Evolutionary conservation across 2,329 filamentous ascomycete genomes (phyloP).

Genomic region (Rhexocercosporidium sp.): DNA sequence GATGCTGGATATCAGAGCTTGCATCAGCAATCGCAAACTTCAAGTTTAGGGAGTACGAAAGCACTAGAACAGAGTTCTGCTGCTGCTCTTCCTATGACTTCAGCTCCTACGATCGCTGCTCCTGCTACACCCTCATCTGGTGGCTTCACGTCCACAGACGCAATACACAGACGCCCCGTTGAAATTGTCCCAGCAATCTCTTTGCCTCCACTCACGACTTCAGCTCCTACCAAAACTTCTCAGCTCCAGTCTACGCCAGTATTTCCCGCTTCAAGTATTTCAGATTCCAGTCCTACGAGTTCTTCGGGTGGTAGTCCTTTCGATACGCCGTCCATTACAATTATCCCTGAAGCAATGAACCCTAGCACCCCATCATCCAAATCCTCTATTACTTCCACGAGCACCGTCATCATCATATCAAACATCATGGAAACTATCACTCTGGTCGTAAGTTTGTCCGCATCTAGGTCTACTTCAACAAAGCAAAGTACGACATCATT

Average conservation of each 20-base stretch:
- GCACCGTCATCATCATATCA: not conserved
- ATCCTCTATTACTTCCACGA: not conserved
- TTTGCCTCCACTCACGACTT: not conserved
- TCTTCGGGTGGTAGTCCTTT: not conserved
- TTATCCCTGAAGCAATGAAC: not conserved
- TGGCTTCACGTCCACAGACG: not conserved
- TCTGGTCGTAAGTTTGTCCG: not conserved
- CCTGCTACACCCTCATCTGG: not conserved
- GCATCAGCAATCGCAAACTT: not conserved
- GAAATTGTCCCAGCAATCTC: not conserved
- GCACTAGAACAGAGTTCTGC: not conserved
- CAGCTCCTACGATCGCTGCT: not conserved
- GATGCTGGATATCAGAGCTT: not conserved
- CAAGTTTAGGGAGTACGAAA: not conserved
- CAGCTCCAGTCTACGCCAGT: not conserved
- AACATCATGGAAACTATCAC: not conserved
- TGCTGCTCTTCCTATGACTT: not conserved
- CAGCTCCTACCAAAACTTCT: not conserved
- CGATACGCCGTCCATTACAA: not conserved
- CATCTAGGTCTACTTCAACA: not conserved
- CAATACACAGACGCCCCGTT: not conserved
- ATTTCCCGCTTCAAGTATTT: not conserved
- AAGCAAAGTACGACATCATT: conserved; percentile 24
- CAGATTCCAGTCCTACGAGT: not conserved
- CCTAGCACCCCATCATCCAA: not conserved